Base-by-base conservation (phyloP, 2,329 filamentous ascomycete genomes). In the Westerdykella sp. region DNA sequence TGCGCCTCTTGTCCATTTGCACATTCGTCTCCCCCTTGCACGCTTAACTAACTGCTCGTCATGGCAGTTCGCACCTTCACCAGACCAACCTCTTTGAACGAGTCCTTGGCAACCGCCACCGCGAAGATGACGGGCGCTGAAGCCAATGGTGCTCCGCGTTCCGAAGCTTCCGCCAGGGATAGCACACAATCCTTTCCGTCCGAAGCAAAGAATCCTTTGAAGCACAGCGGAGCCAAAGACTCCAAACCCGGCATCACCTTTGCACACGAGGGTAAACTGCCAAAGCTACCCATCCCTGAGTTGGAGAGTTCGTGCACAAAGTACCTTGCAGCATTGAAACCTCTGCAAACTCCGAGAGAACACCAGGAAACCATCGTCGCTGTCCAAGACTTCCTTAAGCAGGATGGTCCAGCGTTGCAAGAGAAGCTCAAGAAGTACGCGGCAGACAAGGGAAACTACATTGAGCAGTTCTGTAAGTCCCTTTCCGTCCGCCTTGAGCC, bases 391-490 rank as follows among this genome's bases (percentile, higher is more conserved):
- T 97, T 97, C 54, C 69, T 96, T 34, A 82, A 78, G 54, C 73
- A 76, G 1, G 90, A 96, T 50, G 93, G 93, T 0, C 87, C 85
- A 0, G 81, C 85, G 37, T 70, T 98, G 38, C 90, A 98, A 63
- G 87, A 93, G 48, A 90, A 85, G 66, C 70, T 97, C 44, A 93
- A 90, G 72, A 82, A 84, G 57, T 98, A 97, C 72, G 90, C 93
- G 7, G 82, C 81, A 39, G 88, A 85, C 36, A 91, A 90, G 70
- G 87, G 87, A 31, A 97, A 91, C 68, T 98, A 96, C 63, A 97
- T 98, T 57, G 93, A 97, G 65, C 93, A 98, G 60, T 98, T 98
- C 58, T 98, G 91, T 95, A 78, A 63, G 87, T 77, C 31, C 10
- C 10, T 28, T 6, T 34, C 22, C 11, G 2, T 41, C 25, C 41